Evolutionary conservation across 2,329 filamentous ascomycete genomes (phyloP).

Genomic region (Calonectria hawksworthii): DNA sequence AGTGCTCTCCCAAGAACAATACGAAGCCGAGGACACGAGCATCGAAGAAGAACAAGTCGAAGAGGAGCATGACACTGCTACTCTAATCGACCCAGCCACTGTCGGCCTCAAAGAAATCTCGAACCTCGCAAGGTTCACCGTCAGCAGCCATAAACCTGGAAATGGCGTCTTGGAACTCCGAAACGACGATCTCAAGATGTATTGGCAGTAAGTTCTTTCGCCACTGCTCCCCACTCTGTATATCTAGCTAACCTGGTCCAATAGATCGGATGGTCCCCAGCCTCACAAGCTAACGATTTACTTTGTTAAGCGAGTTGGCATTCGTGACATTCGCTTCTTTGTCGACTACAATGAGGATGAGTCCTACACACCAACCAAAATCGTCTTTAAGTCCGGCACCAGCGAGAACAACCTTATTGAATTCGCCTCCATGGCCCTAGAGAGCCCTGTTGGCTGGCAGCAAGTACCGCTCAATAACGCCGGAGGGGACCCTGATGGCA

Average conservation of each 20-base stretch:
- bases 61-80: constrained; percentile 52
- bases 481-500: constrained; percentile 74
- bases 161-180: constrained; percentile 84
- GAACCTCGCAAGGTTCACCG: constrained; percentile 86
- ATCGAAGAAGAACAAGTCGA: constrained; percentile 54
- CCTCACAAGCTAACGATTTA: constrained; percentile 87
- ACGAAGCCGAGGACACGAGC: constrained; percentile 50
- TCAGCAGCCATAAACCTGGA: constrained; percentile 85
- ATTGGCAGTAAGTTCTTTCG: constrained; percentile 77
- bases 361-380: constrained; percentile 95
- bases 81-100: constrained; percentile 67
- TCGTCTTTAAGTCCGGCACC: constrained; percentile 89
- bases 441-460: constrained; percentile 89
- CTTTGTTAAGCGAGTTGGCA: constrained; percentile 86
- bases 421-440: constrained; percentile 84
- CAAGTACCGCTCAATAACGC: constrained; percentile 76
- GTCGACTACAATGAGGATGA: constrained; percentile 95
- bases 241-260: background rate
- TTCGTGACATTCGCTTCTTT: constrained; percentile 83
- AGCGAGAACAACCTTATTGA: constrained; percentile 92
- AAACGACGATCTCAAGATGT: constrained; percentile 78
- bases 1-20: constrained; percentile 47
- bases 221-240: background rate
- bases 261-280: constrained; percentile 84
- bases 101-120: constrained; percentile 84